Percentiles rank a stretch among this genome's conserved stretches.
Evolutionary conservation across 306 rosid genomes (phyloP).

Genomic region (Inga leiocalycina): DNA sequence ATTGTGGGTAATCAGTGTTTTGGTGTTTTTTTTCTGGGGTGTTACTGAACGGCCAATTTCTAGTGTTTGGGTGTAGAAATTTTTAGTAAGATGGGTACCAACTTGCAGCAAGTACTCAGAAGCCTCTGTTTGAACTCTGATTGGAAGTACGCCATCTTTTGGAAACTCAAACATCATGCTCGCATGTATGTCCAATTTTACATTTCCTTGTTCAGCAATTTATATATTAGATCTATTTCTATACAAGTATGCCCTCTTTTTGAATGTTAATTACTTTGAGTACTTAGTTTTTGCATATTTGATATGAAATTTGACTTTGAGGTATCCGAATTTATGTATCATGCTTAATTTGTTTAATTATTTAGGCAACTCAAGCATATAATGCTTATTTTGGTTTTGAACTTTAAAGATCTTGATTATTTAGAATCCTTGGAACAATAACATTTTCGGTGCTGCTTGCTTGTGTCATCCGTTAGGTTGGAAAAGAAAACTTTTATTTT

Average conservation of each 20-base stretch:
- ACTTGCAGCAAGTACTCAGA: slow-evolving; percentile 68
- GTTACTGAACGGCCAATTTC: slow-evolving; percentile 32
- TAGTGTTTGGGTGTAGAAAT: slow-evolving; percentile 42
- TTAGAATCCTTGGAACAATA: neutral
- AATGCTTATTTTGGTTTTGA: neutral
- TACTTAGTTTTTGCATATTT: slow-evolving; percentile 14
- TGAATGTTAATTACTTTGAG: slow-evolving; percentile 13
- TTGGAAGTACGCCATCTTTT: slow-evolving; percentile 95
- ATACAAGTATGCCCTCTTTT: neutral
- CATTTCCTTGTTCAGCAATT: neutral
- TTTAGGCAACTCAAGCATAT: slow-evolving; percentile 7
- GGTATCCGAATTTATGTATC: neutral
- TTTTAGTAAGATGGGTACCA: slow-evolving; percentile 58
- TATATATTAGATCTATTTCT: slow-evolving; percentile 1
- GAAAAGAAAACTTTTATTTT: slow-evolving; percentile 20
- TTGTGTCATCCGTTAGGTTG: slow-evolving; percentile 2
- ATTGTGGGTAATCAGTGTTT: slow-evolving; percentile 36
- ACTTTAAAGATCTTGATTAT: neutral
- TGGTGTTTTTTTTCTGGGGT: slow-evolving; percentile 28
- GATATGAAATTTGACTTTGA: slow-evolving; percentile 23
- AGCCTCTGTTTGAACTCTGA: slow-evolving; percentile 80
- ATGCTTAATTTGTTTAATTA: neutral
- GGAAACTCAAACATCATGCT: slow-evolving; percentile 91
- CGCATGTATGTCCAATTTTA: slow-evolving; percentile 57
- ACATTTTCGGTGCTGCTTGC: neutral